Evolutionary conservation across 768 basidiomycete genomes (phyloP).

Genomic region (Collybia sp.): DNA sequence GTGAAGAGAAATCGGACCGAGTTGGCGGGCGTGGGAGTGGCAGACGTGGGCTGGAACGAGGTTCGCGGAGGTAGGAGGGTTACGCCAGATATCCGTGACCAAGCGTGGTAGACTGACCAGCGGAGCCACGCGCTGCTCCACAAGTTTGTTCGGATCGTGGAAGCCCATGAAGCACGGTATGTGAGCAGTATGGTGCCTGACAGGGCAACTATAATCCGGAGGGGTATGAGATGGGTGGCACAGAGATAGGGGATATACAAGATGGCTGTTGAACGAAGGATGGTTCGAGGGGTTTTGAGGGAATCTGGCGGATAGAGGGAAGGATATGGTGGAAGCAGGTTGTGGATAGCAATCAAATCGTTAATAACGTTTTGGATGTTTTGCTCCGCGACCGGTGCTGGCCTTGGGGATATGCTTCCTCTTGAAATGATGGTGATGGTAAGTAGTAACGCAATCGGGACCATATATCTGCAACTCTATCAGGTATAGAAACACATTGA

Average conservation of each 20-base stretch:
- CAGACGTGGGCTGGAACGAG: conserved; percentile 26
- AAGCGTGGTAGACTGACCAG: conserved; percentile 49
- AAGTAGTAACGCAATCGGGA: conserved; percentile 7
- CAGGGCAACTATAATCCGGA: conserved; percentile 57
- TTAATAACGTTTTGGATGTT: conserved; percentile 50
- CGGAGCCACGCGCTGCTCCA: conserved; percentile 66
- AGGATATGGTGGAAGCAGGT: conserved; percentile 44
- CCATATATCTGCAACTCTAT: conserved; percentile 10
- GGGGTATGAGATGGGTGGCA: conserved; percentile 55
- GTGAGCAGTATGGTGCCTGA: conserved; percentile 53
- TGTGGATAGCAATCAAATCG: conserved; percentile 63
- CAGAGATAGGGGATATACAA: conserved; percentile 65
- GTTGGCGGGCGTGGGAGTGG: conserved; percentile 28
- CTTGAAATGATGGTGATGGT: conserved; percentile 1
- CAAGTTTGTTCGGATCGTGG: conserved; percentile 47
- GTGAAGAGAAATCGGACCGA: conserved; percentile 79
- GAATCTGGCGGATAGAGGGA: conserved; percentile 21
- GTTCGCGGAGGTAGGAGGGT: conserved; percentile 39
- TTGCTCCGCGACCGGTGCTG: conserved; percentile 46
- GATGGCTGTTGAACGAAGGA: conserved; percentile 53
- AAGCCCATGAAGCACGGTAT: conserved; percentile 67
- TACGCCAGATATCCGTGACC: conserved; percentile 49
- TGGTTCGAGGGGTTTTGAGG: conserved; percentile 17
- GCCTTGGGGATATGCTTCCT: conserved; percentile 9
- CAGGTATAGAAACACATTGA: not conserved